These are phyloP conservation scores for Chalara sp. DNA, from an alignment of 2,329 filamentous ascomycete genomes.

Conservation along the genomic window DNA sequence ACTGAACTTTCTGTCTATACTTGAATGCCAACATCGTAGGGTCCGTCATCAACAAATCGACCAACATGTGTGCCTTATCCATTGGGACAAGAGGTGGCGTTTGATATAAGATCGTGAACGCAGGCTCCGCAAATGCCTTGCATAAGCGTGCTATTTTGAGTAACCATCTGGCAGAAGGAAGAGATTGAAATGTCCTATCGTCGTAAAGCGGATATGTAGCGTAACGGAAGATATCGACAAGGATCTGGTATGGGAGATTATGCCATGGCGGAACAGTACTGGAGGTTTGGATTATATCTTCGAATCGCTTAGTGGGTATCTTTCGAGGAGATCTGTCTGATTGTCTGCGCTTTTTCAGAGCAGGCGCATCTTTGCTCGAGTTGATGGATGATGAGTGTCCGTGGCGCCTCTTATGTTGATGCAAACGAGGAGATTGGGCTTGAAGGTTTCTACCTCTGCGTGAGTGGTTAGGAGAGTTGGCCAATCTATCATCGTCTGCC, in stretches of 20 bases:
- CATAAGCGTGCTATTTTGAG: slow-evolving; percentile 56
- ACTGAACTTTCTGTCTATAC: slow-evolving; percentile 25
- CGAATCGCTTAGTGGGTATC: background rate
- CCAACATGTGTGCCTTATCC: slow-evolving; percentile 37
- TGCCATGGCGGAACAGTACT: slow-evolving; percentile 48
- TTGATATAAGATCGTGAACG: slow-evolving; percentile 65
- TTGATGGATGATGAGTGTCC: background rate
- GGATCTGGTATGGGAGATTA: slow-evolving; percentile 60
- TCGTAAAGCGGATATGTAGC: slow-evolving; percentile 51
- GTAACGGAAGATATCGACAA: slow-evolving; percentile 63
- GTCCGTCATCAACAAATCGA: slow-evolving; percentile 44
- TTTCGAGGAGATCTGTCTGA: slow-evolving; percentile 7
- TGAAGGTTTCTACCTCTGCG: background rate
- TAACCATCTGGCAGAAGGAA: slow-evolving; percentile 52
- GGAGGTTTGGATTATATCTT: slow-evolving; percentile 5
- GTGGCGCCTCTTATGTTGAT: background rate
- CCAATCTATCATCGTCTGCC: slow-evolving; percentile 1
- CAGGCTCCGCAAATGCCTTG: slow-evolving; percentile 62
- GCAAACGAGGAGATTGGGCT: background rate
- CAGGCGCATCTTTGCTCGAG: background rate
- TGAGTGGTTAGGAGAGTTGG: background rate
- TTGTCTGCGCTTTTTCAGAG: slow-evolving; percentile 15
- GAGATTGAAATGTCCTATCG: slow-evolving; percentile 34
- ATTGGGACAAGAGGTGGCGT: slow-evolving; percentile 56
- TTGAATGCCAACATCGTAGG: slow-evolving; percentile 19